phyloP scores from a whole-genome alignment of 2,329 filamentous ascomycete genomes.

The Neodidymelliopsis sp. region DNA sequence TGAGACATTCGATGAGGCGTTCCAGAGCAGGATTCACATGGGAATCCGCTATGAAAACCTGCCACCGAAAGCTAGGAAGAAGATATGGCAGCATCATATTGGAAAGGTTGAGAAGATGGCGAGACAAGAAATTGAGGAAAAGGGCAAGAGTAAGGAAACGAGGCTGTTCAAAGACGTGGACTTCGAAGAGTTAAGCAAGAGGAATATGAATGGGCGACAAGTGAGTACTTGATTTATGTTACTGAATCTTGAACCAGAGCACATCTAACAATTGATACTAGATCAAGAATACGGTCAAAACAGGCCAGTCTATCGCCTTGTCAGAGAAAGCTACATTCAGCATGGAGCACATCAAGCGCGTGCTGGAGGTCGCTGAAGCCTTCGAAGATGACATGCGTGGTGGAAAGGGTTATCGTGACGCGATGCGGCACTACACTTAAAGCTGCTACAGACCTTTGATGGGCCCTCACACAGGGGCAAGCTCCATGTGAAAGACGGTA shows the following conservation, averaged over 20 bases:
- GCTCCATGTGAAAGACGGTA: too few relatives aligned
- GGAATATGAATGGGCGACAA: slow-evolving; percentile 74
- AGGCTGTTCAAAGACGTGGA: slow-evolving; percentile 71
- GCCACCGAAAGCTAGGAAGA: slow-evolving; percentile 73
- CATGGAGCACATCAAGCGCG: slow-evolving; percentile 81
- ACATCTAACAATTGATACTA: slow-evolving; percentile 51
- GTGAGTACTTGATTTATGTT: slow-evolving; percentile 48
- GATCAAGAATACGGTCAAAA: slow-evolving; percentile 89
- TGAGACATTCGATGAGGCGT: slow-evolving; percentile 87
- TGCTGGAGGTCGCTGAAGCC: slow-evolving; percentile 82
- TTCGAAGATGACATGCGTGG: slow-evolving; percentile 87
- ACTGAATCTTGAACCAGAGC: not conserved
- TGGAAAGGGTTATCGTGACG: slow-evolving; percentile 79
- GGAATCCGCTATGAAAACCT: slow-evolving; percentile 82
- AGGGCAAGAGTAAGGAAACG: slow-evolving; percentile 55
- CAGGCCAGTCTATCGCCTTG: slow-evolving; percentile 81
- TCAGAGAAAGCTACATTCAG: slow-evolving; percentile 74
- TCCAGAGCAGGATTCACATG: slow-evolving; percentile 87
- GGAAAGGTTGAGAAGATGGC: slow-evolving; percentile 67
- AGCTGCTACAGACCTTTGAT: too few relatives aligned
- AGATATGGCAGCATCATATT: slow-evolving; percentile 86
- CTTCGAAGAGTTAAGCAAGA: slow-evolving; percentile 69
- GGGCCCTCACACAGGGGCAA: too few relatives aligned
- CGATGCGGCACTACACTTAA: slow-evolving; percentile 80
- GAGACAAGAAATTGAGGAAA: slow-evolving; percentile 53